Evolutionary conservation across 179 eudicot species (phyloP).

Genomic region (Spinacia oleracea): DNA sequence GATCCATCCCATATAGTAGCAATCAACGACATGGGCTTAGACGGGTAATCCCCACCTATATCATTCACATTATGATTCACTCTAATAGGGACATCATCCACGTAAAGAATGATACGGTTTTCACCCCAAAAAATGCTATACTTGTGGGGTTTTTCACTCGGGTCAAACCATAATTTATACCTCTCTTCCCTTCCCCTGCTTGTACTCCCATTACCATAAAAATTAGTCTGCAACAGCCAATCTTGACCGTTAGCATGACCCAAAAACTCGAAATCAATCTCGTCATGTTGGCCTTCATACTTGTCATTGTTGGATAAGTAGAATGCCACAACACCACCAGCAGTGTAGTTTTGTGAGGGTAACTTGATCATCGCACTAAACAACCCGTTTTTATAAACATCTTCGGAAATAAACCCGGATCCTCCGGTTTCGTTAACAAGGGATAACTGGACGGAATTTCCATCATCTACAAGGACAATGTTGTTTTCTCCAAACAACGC

Average conservation of each 20-base stretch:
- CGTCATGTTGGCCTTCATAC: constrained; percentile 49
- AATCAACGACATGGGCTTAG: constrained; percentile 69
- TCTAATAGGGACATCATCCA: constrained; percentile 62
- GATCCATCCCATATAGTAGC: constrained; percentile 86
- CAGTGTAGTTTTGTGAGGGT: constrained; percentile 65
- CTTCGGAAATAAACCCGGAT: constrained; percentile 57
- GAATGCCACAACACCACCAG: constrained; percentile 77
- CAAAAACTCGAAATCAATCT: constrained; percentile 80
- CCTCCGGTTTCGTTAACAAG: constrained; percentile 31
- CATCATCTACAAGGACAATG: neutral
- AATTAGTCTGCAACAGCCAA: constrained; percentile 81
- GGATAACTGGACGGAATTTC: neutral
- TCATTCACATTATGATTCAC: constrained; percentile 38
- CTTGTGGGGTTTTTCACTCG: constrained; percentile 64
- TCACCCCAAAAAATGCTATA: constrained; percentile 68
- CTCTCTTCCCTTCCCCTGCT: constrained; percentile 78
- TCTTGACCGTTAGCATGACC: constrained; percentile 59
- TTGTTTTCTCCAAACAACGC: neutral
- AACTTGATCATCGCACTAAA: constrained; percentile 73
- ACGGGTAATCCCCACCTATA: constrained; percentile 69
- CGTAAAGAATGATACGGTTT: constrained; percentile 48
- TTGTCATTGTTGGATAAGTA: constrained; percentile 31
- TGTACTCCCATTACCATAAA: constrained; percentile 79
- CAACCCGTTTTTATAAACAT: constrained; percentile 50
- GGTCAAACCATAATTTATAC: constrained; percentile 69